These are phyloP conservation scores for Fusarium denticulatum DNA, from an alignment of 2,329 filamentous ascomycete species.

Conservation along the genomic window DNA sequence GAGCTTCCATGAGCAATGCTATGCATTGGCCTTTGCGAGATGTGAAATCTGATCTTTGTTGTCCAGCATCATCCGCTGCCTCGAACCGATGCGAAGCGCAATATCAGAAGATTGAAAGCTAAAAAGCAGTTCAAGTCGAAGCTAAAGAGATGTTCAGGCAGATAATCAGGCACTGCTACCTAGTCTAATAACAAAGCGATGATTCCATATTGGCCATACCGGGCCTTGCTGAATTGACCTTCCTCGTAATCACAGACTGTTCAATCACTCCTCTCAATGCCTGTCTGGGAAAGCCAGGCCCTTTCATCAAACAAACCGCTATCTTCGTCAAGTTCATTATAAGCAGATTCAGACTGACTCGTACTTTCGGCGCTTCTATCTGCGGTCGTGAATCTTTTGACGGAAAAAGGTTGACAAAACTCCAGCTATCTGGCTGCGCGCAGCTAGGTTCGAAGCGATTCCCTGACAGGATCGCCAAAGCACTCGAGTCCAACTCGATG, in stretches of 20 bases:
- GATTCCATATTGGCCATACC: background rate
- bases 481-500: background rate
- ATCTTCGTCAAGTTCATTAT: background rate
- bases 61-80: background rate
- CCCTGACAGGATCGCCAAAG: background rate
- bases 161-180: background rate
- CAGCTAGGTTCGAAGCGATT: background rate
- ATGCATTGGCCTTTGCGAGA: background rate
- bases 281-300: background rate
- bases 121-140: background rate
- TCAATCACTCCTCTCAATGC: background rate
- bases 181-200: background rate
- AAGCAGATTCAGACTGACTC: background rate
- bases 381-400: background rate
- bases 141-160: background rate
- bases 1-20: background rate
- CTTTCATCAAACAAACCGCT: background rate
- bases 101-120: background rate
- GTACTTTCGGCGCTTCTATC: background rate
- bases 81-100: background rate
- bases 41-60: background rate
- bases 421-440: background rate
- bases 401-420: slow-evolving; percentile 1
- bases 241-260: background rate
- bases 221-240: too few species aligned